These are phyloP conservation scores for Pyrenophora graminea DNA, from an alignment of 2,329 filamentous ascomycete species.

Conservation along the genomic window DNA sequence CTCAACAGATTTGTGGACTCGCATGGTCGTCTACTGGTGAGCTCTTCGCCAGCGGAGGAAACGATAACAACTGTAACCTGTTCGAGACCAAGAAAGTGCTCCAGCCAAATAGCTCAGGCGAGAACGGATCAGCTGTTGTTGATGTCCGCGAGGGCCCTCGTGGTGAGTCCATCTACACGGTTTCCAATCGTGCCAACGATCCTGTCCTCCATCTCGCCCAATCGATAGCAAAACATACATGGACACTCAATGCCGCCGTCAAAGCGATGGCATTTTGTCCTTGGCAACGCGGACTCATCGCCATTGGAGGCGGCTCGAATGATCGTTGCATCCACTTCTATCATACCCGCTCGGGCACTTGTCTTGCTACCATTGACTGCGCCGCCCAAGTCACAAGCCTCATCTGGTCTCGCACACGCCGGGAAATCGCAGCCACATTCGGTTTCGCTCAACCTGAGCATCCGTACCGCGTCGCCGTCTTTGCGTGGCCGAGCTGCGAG, in stretches of 20 bases:
- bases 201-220: conserved; percentile 53
- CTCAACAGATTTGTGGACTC: conserved; percentile 91
- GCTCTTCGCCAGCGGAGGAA: conserved; percentile 84
- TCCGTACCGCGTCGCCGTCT: conserved; percentile 85
- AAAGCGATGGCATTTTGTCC: conserved; percentile 98
- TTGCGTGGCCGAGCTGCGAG: conserved; percentile 89
- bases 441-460: conserved; percentile 92
- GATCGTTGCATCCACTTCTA: conserved; percentile 97
- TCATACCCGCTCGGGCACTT: conserved; percentile 80
- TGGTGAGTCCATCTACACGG: conserved; percentile 41
- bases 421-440: conserved; percentile 91
- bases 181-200: conserved; percentile 39
- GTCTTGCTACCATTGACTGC: conserved; percentile 87
- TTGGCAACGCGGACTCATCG: conserved; percentile 63
- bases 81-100: conserved; percentile 71
- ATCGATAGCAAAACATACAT: conserved; percentile 70
- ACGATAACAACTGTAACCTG: conserved; percentile 86
- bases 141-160: conserved; percentile 32
- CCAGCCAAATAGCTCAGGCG: conserved; percentile 14
- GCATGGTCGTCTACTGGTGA: conserved; percentile 79
- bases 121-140: conserved; percentile 18
- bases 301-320: conserved; percentile 56
- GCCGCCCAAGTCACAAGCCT: conserved; percentile 91
- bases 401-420: conserved; percentile 82
- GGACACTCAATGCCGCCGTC: conserved; percentile 82